Evolutionary conservation across 768 basidiomycete species (phyloP), one percentile per base, ranked within the genome.

Genomic region (Sarcodon aspratus): DNA sequence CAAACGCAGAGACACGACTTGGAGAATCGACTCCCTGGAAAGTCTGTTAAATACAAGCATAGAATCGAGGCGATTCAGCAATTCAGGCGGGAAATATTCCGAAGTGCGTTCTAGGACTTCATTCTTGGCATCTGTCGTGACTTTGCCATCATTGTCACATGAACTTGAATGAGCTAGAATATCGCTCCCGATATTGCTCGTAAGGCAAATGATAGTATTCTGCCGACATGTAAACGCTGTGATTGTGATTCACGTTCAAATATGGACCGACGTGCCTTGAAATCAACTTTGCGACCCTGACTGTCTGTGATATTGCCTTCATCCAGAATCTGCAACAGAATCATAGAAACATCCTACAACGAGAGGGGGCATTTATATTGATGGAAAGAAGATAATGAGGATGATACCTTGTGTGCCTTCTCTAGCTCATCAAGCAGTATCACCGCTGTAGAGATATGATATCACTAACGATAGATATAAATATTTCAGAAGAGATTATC

Each of bases 41-140:
- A 96, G 79, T 59, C 91, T 93, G 71, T 94, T 94, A 71, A 96
- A 95, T 8, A 95, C 82, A 12, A 86, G 69, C 66, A 87, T 85
- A 1, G 85, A 79, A 59, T 95, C 91, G 34, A 95, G 75, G 7
- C 92, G 82, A 60, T 94, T 94, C 48, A 94, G 74, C 3, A 95
- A 73, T 63, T 96, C 92, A 0, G 92, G 92, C 9, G 90, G 83
- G 74, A 94, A 94, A 66, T 82, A 82, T 53, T 82, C 80, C 0
- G 79, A 71, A 0, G 87, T 87, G 15, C 83, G 75, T 50, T 80
- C 75, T 31, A 94, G 67, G 36, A 96, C 88, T 58, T 82, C 74
- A 2, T 72, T 59, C 47, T 72, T 75, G 13, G 89, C 82, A 45
- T 73, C 69, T 0, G 69, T 59, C 0, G 78, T 83, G 27, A 93